Evolutionary conservation across 306 rosid genomes (phyloP).

Genomic region (Parietaria judaica): DNA sequence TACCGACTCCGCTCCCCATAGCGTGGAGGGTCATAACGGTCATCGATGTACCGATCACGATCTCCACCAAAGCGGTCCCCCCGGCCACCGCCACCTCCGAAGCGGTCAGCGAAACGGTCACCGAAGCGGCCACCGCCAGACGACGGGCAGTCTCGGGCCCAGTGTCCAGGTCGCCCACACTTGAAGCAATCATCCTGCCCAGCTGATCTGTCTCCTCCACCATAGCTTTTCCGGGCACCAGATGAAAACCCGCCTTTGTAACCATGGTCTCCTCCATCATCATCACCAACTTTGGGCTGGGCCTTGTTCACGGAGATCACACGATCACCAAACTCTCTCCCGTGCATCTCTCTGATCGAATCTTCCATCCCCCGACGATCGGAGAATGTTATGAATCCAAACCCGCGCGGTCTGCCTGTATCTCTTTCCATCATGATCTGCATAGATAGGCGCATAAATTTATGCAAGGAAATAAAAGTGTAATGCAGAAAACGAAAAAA

Average conservation of each 20-base stretch:
- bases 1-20: constrained; percentile 72
- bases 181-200: constrained; percentile 95
- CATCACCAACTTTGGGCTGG: constrained; percentile 81
- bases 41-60: constrained; percentile 60
- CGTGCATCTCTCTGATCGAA: constrained; percentile 94
- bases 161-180: constrained; percentile 94
- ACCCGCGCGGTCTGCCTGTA: constrained; percentile 90
- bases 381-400: constrained; percentile 87
- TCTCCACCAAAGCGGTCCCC: constrained; percentile 75
- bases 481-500: background rate
- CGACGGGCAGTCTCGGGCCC: constrained; percentile 94
- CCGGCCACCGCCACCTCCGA: constrained; percentile 57
- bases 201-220: constrained; percentile 54
- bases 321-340: constrained; percentile 76
- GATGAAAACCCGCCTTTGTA: constrained; percentile 71
- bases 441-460: constrained; percentile 30
- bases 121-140: constrained; percentile 69
- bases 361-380: constrained; percentile 98
- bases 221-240: constrained; percentile 72
- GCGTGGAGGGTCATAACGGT: constrained; percentile 80
- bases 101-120: constrained; percentile 68
- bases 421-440: constrained; percentile 96
- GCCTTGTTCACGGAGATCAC: constrained; percentile 89
- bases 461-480: constrained; percentile 8
- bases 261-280: constrained; percentile 57